Base-by-base conservation (phyloP, 495 filamentous ascomycete genomes). In the Elasticomyces elasticus region DNA sequence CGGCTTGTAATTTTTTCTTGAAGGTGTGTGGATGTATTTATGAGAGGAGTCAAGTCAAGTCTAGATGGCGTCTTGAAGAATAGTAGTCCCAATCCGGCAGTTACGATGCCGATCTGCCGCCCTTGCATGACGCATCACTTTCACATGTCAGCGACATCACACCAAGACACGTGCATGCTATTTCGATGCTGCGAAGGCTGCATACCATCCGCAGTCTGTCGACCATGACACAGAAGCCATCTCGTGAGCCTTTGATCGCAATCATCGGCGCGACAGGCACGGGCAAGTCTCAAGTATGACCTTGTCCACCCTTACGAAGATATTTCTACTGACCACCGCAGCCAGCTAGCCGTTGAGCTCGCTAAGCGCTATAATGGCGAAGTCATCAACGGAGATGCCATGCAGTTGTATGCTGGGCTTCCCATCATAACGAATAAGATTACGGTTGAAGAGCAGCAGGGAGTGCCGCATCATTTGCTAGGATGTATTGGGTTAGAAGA, bases 341-440 rank as follows among this genome's bases (percentile, higher is more conserved):
- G 71, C 63, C 65, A 97, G 91, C 85, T 99, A 58, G 94, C 94
- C 49, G 86, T 99, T 9, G 86, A 94, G 43, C 66, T 99, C 26
- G 92, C 94, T 3, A 74, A 75, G 31, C 77, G 76, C 30, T 90
- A 86, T 70, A 85, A 94, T 68, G 94, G 94, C 59, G 94, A 99
- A 70, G 79, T 99, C 49, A 87, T 99, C 74, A 99, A 99, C 65
- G 89, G 86, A 47, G 94, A 99, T 72, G 92, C 92, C n/a, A 92
- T 99, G 87, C 94, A 97, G 66, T 83, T 99, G 77, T 99, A 99
- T 63, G 74, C 80, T 30, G 94, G 90, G 9, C 74, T 99, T 19
- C 89, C 92, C 0, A 85, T 97, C 58, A 90, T 96, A 51, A 99
- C 94, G 17, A 99, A 99, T 68, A 91, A 97, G 64, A 82, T 95